These are phyloP conservation scores for Mrakia hoshinonis DNA, from an alignment of 768 basidiomycete genomes.

Conservation along the genomic window DNA sequence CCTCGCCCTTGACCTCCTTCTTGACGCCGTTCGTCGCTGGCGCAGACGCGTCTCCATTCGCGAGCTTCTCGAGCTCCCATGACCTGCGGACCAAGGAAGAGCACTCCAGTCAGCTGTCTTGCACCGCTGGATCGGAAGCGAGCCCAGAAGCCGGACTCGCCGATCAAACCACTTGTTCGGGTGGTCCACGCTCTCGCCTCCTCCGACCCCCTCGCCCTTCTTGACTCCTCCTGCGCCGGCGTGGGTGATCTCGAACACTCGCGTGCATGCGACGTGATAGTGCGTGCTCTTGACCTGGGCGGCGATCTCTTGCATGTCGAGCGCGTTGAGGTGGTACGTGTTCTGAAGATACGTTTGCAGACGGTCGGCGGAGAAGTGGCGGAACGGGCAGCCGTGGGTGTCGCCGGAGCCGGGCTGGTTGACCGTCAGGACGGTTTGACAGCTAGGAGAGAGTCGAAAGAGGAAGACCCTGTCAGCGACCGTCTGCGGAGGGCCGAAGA, in stretches of 20 bases:
- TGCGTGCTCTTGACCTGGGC: slow-evolving; percentile 66
- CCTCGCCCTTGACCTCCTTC: neutral
- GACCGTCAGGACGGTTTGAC: slow-evolving; percentile 70
- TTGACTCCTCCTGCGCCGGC: slow-evolving; percentile 50
- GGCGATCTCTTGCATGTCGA: slow-evolving; percentile 75
- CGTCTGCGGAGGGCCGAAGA: neutral
- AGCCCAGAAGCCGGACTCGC: neutral
- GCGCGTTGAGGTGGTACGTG: slow-evolving; percentile 43
- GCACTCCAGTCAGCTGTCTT: neutral
- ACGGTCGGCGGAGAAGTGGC: slow-evolving; percentile 75
- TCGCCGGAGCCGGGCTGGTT: slow-evolving; percentile 61
- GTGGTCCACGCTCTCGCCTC: slow-evolving; percentile 79
- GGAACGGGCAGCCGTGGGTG: slow-evolving; percentile 84
- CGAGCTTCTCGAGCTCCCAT: slow-evolving; percentile 21
- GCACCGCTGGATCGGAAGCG: neutral
- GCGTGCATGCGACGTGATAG: slow-evolving; percentile 92
- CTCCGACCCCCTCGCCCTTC: slow-evolving; percentile 82
- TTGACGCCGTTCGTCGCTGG: neutral
- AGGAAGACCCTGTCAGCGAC: neutral
- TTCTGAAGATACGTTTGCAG: slow-evolving; percentile 58
- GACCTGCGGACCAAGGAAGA: neutral
- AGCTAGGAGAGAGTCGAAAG: slow-evolving; percentile 48
- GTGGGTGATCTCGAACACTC: slow-evolving; percentile 93
- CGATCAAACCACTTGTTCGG: slow-evolving; percentile 64
- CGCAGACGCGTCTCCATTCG: neutral